These are phyloP conservation scores for Rhodotorula sp. DNA, from an alignment of 1,284 basidiomycete species.

Conservation along the genomic window DNA sequence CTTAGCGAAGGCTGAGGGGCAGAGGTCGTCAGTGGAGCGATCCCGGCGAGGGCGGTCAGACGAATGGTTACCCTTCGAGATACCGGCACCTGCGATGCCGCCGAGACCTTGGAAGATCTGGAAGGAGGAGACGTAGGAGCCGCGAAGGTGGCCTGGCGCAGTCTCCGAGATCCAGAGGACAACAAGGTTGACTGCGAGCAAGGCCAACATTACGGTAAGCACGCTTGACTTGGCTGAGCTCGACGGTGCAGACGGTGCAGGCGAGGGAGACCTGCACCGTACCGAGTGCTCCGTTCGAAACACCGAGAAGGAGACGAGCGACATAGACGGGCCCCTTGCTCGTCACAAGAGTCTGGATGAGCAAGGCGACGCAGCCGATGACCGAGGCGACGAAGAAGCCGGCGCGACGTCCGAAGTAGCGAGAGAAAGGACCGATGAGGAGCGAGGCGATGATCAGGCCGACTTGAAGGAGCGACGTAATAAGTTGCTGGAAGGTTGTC, in stretches of 20 bases:
- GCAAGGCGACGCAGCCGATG: slow-evolving; percentile 2
- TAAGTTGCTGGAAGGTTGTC: slow-evolving; percentile 8
- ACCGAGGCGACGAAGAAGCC: slow-evolving; percentile 1
- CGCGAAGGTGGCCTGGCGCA: slow-evolving; percentile 1
- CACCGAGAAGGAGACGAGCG: background rate
- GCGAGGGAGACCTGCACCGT: background rate
- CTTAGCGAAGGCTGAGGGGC: background rate
- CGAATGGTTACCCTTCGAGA: background rate
- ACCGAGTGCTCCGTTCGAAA: slow-evolving; percentile 1
- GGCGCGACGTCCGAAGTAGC: slow-evolving; percentile 1
- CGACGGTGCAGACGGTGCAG: too few relatives aligned
- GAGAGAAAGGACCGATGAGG: slow-evolving; percentile 5
- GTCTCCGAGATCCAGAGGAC: slow-evolving; percentile 4
- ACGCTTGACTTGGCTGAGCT: background rate
- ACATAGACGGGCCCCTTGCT: background rate
- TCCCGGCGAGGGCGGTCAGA: too few relatives aligned
- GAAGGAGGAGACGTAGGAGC: slow-evolving; percentile 6
- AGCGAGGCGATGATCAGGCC: background rate
- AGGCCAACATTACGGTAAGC: background rate
- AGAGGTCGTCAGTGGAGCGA: too few relatives aligned
- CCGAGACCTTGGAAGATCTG: slow-evolving; percentile 9
- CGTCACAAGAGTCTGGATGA: slow-evolving; percentile 6
- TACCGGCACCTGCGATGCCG: slow-evolving; percentile 6
- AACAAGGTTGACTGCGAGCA: slow-evolving; percentile 1
- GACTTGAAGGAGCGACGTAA: slow-evolving; percentile 10